Evolutionary conservation across 1,139 yeast genomes (phyloP).

Genomic region (Geotrichum candidum): DNA sequence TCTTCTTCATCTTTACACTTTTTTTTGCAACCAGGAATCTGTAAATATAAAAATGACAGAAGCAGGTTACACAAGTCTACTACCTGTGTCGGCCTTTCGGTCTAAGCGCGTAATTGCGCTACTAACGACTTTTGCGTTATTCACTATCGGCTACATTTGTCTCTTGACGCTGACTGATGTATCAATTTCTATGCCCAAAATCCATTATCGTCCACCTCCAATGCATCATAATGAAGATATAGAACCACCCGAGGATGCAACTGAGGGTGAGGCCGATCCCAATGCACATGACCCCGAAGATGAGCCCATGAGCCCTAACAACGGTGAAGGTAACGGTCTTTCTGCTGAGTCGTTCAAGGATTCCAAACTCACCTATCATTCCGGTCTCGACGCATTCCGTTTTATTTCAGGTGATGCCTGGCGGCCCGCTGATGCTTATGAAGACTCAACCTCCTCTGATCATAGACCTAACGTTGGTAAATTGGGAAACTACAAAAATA

Average conservation of each 20-base stretch:
- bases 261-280: not conserved
- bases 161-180: conserved; percentile 11
- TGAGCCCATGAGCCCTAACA: not conserved
- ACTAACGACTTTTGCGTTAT: conserved; percentile 6
- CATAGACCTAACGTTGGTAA: conserved; percentile 11
- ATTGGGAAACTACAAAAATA: conserved; percentile 7
- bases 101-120: conserved; percentile 4
- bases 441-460: not conserved
- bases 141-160: conserved; percentile 11
- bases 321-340: not conserved
- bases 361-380: not conserved
- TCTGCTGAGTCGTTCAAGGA: conserved; percentile 3
- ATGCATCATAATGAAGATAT: not conserved
- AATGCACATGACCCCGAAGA: not conserved
- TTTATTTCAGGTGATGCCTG: conserved; percentile 15
- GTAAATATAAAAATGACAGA: not conserved
- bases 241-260: not conserved
- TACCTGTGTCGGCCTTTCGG: not conserved
- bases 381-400: conserved; percentile 11
- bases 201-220: not conserved
- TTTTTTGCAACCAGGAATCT: not conserved
- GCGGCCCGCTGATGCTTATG: conserved; percentile 15
- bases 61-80: not conserved
- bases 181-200: conserved; percentile 1
- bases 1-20: not conserved